Evolutionary conservation across 192 early-diverging fungal species (phyloP).

Genomic region (Cladochytrium replicatum): DNA sequence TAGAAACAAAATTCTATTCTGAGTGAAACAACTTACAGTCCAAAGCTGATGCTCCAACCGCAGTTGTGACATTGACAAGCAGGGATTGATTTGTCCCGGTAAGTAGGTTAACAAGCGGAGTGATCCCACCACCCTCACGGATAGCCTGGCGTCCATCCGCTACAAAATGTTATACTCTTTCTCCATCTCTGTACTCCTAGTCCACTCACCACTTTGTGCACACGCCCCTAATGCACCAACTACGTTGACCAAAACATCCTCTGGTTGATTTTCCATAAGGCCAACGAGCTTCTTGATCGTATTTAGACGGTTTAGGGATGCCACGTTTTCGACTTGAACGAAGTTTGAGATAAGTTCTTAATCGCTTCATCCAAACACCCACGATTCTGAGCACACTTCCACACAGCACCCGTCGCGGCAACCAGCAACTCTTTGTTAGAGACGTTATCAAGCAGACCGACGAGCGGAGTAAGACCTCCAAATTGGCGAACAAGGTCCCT

Average conservation of each 20-base stretch:
- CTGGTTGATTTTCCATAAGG: conserved; percentile 57
- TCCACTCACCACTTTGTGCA: conserved; percentile 40
- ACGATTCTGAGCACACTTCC: conserved; percentile 59
- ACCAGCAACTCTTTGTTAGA: conserved; percentile 52
- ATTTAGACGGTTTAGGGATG: conserved; percentile 51
- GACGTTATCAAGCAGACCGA: conserved; percentile 47
- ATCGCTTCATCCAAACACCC: conserved; percentile 6
- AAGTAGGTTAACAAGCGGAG: conserved; percentile 46
- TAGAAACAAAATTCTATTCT: too few relatives aligned
- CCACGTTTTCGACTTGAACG: conserved; percentile 45
- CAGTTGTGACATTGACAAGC: conserved; percentile 52
- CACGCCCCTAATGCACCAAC: conserved; percentile 56
- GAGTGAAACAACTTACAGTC: conserved; percentile 26
- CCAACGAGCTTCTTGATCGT: conserved; percentile 58
- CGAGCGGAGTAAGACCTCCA: conserved; percentile 40
- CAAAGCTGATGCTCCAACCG: conserved; percentile 49
- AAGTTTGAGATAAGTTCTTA: background rate
- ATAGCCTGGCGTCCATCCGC: conserved; percentile 50
- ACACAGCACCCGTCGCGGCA: conserved; percentile 57
- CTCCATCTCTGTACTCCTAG: too few relatives aligned
- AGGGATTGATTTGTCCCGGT: conserved; percentile 52
- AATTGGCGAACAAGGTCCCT: conserved; percentile 42
- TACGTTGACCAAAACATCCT: conserved; percentile 57
- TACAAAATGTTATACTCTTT: conserved; percentile 11
- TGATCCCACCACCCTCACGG: conserved; percentile 48